Percentiles rank a stretch among this genome's conserved stretches.
Conservation (phyloP, 1,139 yeast genomes). For the Nakaseomyces delphensis region DNA sequence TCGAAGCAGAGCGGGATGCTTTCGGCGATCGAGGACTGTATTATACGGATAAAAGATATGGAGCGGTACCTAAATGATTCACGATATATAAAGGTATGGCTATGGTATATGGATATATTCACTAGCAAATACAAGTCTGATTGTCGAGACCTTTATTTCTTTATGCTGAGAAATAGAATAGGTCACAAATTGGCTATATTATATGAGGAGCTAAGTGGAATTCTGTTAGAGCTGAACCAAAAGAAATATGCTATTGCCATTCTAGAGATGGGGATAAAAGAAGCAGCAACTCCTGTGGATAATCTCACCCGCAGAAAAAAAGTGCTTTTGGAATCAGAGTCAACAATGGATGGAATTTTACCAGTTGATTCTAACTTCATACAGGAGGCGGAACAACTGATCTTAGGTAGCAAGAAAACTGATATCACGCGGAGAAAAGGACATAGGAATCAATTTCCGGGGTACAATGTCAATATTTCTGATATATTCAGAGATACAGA, state of each 20-base stretch:
- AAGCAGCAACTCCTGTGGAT: conserved; percentile 54
- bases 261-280: conserved; percentile 50
- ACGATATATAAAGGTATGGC: conserved; percentile 72
- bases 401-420: background rate
- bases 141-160: conserved; percentile 51
- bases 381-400: conserved; percentile 9
- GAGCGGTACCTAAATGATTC: conserved; percentile 70
- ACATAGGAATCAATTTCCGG: background rate
- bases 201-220: conserved; percentile 70
- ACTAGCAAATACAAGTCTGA: conserved; percentile 7
- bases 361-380: conserved; percentile 37
- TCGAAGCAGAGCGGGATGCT: conserved; percentile 61
- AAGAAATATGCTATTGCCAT: conserved; percentile 54
- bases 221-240: conserved; percentile 45
- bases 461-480: too few relatives aligned
- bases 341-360: background rate
- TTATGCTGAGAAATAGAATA: conserved; percentile 62
- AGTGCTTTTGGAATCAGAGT: background rate
- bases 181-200: conserved; percentile 59
- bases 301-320: conserved; percentile 42
- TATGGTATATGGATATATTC: conserved; percentile 28
- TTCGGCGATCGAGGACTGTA: conserved; percentile 59
- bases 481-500: background rate
- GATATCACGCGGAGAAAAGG: background rate
- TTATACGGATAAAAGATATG: conserved; percentile 58